These are phyloP conservation scores for Colletotrichum sp. DNA, from an alignment of 2,329 filamentous ascomycete genomes.

Conservation along the genomic window DNA sequence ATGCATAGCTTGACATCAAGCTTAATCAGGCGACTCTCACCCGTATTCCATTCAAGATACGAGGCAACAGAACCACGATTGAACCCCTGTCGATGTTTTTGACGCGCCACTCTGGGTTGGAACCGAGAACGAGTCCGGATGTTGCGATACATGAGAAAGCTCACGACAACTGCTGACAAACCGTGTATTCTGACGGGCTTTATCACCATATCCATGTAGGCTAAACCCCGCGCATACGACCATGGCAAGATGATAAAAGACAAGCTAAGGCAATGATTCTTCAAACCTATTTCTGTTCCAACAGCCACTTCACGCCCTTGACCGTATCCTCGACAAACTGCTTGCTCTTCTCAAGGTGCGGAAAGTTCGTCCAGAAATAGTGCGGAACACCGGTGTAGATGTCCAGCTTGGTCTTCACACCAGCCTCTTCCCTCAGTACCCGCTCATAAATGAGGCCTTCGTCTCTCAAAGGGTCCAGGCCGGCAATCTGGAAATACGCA, in stretches of 20 bases:
- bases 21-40: background rate
- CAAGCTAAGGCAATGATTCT: background rate
- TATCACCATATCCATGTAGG: background rate
- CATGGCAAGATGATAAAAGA: background rate
- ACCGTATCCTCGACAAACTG: conserved; percentile 1
- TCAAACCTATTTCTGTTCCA: background rate
- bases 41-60: background rate
- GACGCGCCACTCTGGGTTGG: background rate
- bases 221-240: background rate
- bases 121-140: background rate
- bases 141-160: background rate
- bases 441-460: conserved; percentile 58
- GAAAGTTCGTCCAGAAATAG: conserved; percentile 15
- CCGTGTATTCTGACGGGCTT: background rate
- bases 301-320: conserved; percentile 3
- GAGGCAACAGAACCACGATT: background rate
- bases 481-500: conserved; percentile 48
- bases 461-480: conserved; percentile 55
- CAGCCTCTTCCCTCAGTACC: conserved; percentile 48
- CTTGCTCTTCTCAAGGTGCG: background rate
- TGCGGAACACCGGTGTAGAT: conserved; percentile 17
- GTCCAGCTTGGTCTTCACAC: conserved; percentile 47
- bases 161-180: background rate
- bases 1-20: background rate
- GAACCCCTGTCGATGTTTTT: background rate